Percentiles rank a stretch among this genome's conserved stretches.
Conservation (phyloP, 2,329 filamentous ascomycete species). For the Orbilia ellipsospora region DNA sequence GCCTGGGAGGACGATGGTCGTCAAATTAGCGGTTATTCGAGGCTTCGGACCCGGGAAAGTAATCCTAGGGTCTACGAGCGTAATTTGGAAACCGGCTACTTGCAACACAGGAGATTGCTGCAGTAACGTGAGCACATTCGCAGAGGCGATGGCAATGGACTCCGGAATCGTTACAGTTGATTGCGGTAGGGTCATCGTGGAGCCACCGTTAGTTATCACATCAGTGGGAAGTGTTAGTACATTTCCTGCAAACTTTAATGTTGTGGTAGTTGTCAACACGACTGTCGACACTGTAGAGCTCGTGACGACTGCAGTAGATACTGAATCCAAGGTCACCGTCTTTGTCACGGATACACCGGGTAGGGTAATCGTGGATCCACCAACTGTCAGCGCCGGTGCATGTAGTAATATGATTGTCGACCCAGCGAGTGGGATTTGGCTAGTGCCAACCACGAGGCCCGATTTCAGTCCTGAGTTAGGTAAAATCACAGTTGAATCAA, state of each 20-base stretch:
- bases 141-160: background rate
- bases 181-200: background rate
- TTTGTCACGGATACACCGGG: background rate
- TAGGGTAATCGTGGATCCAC: background rate
- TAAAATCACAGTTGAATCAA: slow-evolving; percentile 3
- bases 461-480: slow-evolving; percentile 1
- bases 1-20: background rate
- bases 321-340: background rate
- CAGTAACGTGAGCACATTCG: background rate
- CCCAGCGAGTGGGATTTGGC: background rate
- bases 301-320: background rate
- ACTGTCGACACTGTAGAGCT: background rate
- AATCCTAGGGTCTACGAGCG: background rate
- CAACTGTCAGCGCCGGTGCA: background rate
- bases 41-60: background rate
- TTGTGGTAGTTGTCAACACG: background rate
- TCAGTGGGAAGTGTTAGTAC: background rate
- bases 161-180: background rate
- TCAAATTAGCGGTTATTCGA: background rate
- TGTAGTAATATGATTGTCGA: slow-evolving; percentile 1
- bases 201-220: background rate
- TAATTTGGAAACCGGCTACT: background rate
- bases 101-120: background rate
- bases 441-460: background rate
- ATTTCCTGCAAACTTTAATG: background rate